Conservation (phyloP, 1,139 yeast species). For the Casaregolazyma lundiana region DNA sequence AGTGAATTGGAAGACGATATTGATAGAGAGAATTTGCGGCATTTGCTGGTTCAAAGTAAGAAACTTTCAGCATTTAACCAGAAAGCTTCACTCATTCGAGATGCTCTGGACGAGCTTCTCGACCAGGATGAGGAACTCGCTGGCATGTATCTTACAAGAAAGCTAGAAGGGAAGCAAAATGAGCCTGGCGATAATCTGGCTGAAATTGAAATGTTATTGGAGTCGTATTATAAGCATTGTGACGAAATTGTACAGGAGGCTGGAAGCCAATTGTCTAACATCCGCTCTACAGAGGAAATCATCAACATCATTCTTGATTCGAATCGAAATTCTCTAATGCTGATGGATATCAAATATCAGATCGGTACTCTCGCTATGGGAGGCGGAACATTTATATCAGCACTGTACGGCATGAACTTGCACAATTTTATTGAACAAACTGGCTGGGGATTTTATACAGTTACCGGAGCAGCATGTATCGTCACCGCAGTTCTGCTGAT, state of each 20-base stretch:
- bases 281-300: constrained; percentile 91
- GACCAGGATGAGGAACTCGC: constrained; percentile 92
- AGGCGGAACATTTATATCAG: constrained; percentile 77
- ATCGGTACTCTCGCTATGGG: constrained; percentile 86
- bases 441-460: constrained; percentile 57
- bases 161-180: constrained; percentile 32
- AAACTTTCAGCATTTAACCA: constrained; percentile 76
- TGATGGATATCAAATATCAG: constrained; percentile 80
- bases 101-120: constrained; percentile 78
- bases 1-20: constrained; percentile 81
- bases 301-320: constrained; percentile 93
- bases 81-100: constrained; percentile 75
- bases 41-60: constrained; percentile 75
- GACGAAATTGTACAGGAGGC: constrained; percentile 96
- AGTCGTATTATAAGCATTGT: constrained; percentile 89
- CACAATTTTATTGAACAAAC: constrained; percentile 87
- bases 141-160: constrained; percentile 69
- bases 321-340: constrained; percentile 90
- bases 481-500: constrained; percentile 39
- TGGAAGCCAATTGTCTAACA: constrained; percentile 76
- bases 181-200: constrained; percentile 44
- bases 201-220: constrained; percentile 90
- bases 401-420: constrained; percentile 94
- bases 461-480: constrained; percentile 46
- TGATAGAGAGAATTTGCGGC: constrained; percentile 75